Percentiles rank a stretch among this genome's conserved stretches.
Evolutionary conservation across 495 filamentous ascomycete species (phyloP).

Genomic region (Xylaria sp.): DNA sequence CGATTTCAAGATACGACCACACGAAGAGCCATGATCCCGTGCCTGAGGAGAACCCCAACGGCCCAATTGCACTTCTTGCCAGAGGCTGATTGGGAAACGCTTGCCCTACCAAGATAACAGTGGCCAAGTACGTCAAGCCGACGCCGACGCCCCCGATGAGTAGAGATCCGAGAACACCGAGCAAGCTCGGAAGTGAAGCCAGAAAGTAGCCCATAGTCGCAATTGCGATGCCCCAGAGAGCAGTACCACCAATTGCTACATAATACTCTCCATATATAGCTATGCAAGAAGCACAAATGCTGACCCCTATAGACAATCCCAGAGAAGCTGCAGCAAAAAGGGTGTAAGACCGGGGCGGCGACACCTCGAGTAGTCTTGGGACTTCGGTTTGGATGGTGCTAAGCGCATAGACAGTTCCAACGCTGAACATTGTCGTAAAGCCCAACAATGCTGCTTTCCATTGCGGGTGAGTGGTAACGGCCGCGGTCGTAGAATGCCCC

Average conservation of each 20-base stretch:
- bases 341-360: slow-evolving; percentile 5
- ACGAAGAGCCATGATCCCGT: slow-evolving; percentile 5
- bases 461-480: background rate
- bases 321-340: slow-evolving; percentile 6
- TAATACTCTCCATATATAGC: background rate
- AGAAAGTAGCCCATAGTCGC: background rate
- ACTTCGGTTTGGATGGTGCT: background rate
- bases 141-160: slow-evolving; percentile 2
- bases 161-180: slow-evolving; percentile 11
- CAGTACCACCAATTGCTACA: background rate
- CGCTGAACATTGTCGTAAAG: slow-evolving; percentile 2
- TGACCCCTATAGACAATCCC: slow-evolving; percentile 7
- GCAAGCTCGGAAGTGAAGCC: background rate
- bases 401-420: slow-evolving; percentile 10
- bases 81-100: background rate
- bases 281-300: background rate
- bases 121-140: slow-evolving; percentile 7
- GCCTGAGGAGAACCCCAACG: slow-evolving; percentile 8
- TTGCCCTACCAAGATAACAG: background rate
- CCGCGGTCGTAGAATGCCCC: background rate
- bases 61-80: slow-evolving; percentile 6
- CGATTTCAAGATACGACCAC: slow-evolving; percentile 5
- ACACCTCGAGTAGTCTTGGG: background rate
- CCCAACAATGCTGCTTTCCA: slow-evolving; percentile 13
- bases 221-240: slow-evolving; percentile 9